Percentiles rank a stretch among this genome's conserved stretches.
These are phyloP conservation scores for Calonectria henricotiae DNA, from an alignment of 2,329 filamentous ascomycete genomes.

Conservation along the genomic window DNA sequence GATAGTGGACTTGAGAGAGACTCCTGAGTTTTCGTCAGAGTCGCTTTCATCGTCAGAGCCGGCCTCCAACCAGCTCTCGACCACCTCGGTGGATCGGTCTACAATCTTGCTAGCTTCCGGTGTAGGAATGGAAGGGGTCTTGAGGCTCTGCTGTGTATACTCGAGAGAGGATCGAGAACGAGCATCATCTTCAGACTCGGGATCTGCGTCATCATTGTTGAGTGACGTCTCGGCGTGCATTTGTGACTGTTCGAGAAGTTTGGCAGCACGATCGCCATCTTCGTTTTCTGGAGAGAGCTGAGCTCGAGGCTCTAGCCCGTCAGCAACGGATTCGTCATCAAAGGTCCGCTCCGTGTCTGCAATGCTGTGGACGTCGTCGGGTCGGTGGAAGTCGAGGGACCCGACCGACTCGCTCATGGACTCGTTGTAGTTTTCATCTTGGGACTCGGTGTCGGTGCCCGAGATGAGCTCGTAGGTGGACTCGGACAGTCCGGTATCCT, in stretches of 20 bases:
- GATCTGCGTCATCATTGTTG: constrained; percentile 53
- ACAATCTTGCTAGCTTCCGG: constrained; percentile 56
- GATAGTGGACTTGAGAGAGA: constrained; percentile 38
- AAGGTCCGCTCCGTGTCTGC: constrained; percentile 66
- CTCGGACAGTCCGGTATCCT: constrained; percentile 70
- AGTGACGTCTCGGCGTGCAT: constrained; percentile 1
- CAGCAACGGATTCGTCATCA: constrained; percentile 61
- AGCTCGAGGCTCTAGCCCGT: constrained; percentile 53
- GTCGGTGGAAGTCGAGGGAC: constrained; percentile 66
- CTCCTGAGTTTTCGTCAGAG: constrained; percentile 32
- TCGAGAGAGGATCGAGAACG: constrained; percentile 62
- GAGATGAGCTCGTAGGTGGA: constrained; percentile 73
- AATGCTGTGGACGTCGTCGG: constrained; percentile 70
- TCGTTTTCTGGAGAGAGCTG: constrained; percentile 32
- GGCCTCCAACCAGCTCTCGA: constrained; percentile 24
- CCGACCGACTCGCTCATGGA: constrained; percentile 67
- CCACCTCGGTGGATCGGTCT: constrained; percentile 39
- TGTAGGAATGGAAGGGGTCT: constrained; percentile 61
- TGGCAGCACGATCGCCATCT: constrained; percentile 38
- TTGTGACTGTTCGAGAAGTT: constrained; percentile 30
- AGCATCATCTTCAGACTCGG: constrained; percentile 63
- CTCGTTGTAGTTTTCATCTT: constrained; percentile 66
- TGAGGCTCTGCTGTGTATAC: constrained; percentile 67
- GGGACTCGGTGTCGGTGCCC: constrained; percentile 69
- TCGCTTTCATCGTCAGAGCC: constrained; percentile 35